Percentiles rank a stretch among this genome's conserved stretches.
phyloP scores from a whole-genome alignment of 371 early-diverging fungal genomes.

The Rhizopus sp. region DNA sequence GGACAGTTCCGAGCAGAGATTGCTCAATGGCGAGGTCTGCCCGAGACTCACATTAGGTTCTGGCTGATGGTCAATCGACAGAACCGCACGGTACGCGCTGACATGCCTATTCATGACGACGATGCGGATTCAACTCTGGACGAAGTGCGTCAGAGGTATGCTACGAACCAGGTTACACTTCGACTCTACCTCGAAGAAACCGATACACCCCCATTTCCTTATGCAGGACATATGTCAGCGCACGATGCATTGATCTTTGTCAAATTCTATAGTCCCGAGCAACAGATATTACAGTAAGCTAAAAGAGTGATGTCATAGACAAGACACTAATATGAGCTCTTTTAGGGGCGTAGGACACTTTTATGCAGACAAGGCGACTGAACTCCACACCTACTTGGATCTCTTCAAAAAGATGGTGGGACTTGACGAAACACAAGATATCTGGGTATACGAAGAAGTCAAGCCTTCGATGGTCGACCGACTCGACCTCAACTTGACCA shows the following conservation, averaged over 20 bases:
- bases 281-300: constrained; percentile 25
- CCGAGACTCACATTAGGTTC: constrained; percentile 65
- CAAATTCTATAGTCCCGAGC: constrained; percentile 26
- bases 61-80: constrained; percentile 90
- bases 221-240: constrained; percentile 4
- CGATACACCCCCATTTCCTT: constrained; percentile 15
- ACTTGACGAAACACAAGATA: constrained; percentile 52
- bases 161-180: constrained; percentile 23
- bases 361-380: constrained; percentile 54
- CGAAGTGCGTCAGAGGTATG: constrained; percentile 25
- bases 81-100: constrained; percentile 90
- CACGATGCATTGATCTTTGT: constrained; percentile 24
- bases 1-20: constrained; percentile 32
- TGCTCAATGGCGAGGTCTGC: constrained; percentile 34
- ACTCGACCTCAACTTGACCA: constrained; percentile 65
- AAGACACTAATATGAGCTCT: background rate
- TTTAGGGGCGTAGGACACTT: constrained; percentile 56
- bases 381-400: constrained; percentile 63
- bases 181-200: constrained; percentile 31
- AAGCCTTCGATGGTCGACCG: constrained; percentile 88
- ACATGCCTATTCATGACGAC: constrained; percentile 57
- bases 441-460: constrained; percentile 87
- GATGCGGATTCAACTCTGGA: constrained; percentile 26
- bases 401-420: constrained; percentile 53
- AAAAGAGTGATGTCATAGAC: background rate